A percentile compares a stretch with the other conserved stretches of the same genome.
Evolutionary conservation across 2,329 filamentous ascomycete genomes (phyloP).

Genomic region (Microdochium paspali): DNA sequence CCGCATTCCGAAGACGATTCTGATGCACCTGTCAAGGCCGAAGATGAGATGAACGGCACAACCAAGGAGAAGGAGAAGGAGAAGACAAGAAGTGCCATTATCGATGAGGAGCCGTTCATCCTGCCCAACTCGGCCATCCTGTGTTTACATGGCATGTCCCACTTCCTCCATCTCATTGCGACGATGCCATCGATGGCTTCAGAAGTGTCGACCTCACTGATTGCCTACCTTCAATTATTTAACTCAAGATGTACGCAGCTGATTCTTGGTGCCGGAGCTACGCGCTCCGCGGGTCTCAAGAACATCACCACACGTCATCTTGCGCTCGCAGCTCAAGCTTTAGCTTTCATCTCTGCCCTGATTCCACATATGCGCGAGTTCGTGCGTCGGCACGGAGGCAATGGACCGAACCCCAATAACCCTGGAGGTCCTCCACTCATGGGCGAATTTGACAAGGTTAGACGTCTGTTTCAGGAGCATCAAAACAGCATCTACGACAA

Average conservation of each 20-base stretch:
- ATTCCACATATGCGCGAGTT: slow-evolving; percentile 90
- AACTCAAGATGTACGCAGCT: slow-evolving; percentile 95
- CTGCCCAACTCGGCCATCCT: slow-evolving; percentile 75
- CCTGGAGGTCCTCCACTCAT: slow-evolving; percentile 50
- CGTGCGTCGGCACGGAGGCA: slow-evolving; percentile 63
- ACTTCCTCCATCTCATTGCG: slow-evolving; percentile 73
- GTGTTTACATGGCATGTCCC: slow-evolving; percentile 72
- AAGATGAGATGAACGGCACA: slow-evolving; percentile 35
- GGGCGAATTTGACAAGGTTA: slow-evolving; percentile 82
- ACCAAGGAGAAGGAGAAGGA: slow-evolving; percentile 34
- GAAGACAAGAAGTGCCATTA: slow-evolving; percentile 60
- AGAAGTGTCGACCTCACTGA: slow-evolving; percentile 68
- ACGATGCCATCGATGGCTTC: slow-evolving; percentile 83
- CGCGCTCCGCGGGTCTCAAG: slow-evolving; percentile 76
- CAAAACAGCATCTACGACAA: slow-evolving; percentile 89
- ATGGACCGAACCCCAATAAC: slow-evolving; percentile 27
- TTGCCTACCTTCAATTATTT: slow-evolving; percentile 86
- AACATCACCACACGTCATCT: slow-evolving; percentile 97
- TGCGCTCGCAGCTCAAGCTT: slow-evolving; percentile 78
- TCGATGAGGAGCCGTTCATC: slow-evolving; percentile 79
- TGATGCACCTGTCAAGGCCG: slow-evolving; percentile 19
- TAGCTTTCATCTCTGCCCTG: slow-evolving; percentile 78
- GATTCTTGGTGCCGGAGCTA: slow-evolving; percentile 90
- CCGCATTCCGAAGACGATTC: slow-evolving; percentile 30
- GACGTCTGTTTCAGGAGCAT: slow-evolving; percentile 77